Evolutionary conservation across 305 asterid genomes (phyloP), one percentile per base, ranked within the genome.

Genomic region (Vinca major): DNA sequence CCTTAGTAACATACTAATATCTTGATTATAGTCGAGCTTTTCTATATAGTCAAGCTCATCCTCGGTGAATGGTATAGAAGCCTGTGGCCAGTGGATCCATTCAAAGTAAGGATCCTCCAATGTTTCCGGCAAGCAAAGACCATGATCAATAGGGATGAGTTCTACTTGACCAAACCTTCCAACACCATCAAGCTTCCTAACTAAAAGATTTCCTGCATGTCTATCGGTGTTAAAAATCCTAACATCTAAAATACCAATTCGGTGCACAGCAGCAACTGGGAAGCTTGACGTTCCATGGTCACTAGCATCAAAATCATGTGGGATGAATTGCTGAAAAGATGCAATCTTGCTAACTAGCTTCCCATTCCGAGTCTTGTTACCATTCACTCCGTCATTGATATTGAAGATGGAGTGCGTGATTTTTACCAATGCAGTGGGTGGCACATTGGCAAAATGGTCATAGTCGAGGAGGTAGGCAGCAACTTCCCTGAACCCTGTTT

Each of bases 11-110:
- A 93, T 89, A 63, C 84, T 89, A 44, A 89, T 76, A 56, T 90
- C 98, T 39, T 75, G 76, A 65, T 66, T 43, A 6, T 97, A 94
- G 77, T 93, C 92, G 13, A 93, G 95, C n/a, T 78, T 83, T 44
- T 66, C 58, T 49, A 93, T 90, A 74, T 90, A 93, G 77, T 84
- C 89, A 17, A 93, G 96, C 73, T 93, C 99, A 20, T 90, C 97
- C 4, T 88, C 97, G 33, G 97, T 89, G 77, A 93, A 93, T 6
- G 99, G 99, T 62, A 90, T 82, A 17, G 99, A 90, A n/a, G 99
- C 89, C 81, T 93, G 99, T 16, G 99, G 97, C 98, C 98, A 92
- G 74, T 92, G 97, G 47, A 90, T 92, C 98, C 98, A 92, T 79
- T 92, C 98, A 62, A 90, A 92, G 77, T 90, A 92, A 1, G 98